Percentiles rank a stretch among this genome's conserved stretches.
These are phyloP conservation scores for Lasiodiplodia theobromae DNA, from an alignment of 2,329 filamentous ascomycete genomes.

Conservation along the genomic window DNA sequence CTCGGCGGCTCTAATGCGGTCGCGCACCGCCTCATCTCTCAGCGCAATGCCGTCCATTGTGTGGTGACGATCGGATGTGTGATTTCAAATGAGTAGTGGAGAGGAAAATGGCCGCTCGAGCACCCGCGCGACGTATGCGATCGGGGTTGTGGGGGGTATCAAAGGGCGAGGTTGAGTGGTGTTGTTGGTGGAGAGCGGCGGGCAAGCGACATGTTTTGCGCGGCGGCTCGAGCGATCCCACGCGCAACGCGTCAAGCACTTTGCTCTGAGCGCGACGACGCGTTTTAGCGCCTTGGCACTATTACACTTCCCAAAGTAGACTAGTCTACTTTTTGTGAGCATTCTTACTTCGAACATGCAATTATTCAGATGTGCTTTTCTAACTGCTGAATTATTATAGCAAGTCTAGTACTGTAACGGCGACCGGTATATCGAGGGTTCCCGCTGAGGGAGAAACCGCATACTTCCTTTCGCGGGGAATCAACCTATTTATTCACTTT, in stretches of 20 bases:
- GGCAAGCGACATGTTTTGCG: slow-evolving; percentile 20
- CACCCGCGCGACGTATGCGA: background rate
- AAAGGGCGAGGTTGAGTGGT: slow-evolving; percentile 19
- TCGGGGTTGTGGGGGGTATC: slow-evolving; percentile 22
- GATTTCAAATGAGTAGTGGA: background rate
- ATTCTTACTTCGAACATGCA: too few relatives aligned
- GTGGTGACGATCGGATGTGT: background rate
- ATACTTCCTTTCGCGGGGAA: too few relatives aligned
- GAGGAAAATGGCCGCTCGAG: too few relatives aligned
- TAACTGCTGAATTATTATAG: too few relatives aligned
- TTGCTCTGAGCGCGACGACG: slow-evolving; percentile 1
- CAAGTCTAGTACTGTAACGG: accelerated
- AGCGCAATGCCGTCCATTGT: slow-evolving; percentile 76
- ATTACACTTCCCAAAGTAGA: background rate
- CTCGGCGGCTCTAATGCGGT: slow-evolving; percentile 84
- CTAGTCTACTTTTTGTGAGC: background rate
- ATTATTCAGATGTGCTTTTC: too few relatives aligned
- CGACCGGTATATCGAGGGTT: too few relatives aligned
- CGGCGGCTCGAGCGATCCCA: background rate
- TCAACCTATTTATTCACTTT: too few relatives aligned
- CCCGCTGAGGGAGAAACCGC: too few relatives aligned
- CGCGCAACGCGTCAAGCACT: slow-evolving; percentile 15
- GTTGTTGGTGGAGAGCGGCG: slow-evolving; percentile 11
- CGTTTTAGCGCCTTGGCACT: slow-evolving; percentile 14
- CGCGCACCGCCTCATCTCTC: slow-evolving; percentile 81